Percentiles rank a stretch among this genome's conserved stretches.
Conservation (phyloP, 106 monocot species). For the Amphibolis antarctica region DNA sequence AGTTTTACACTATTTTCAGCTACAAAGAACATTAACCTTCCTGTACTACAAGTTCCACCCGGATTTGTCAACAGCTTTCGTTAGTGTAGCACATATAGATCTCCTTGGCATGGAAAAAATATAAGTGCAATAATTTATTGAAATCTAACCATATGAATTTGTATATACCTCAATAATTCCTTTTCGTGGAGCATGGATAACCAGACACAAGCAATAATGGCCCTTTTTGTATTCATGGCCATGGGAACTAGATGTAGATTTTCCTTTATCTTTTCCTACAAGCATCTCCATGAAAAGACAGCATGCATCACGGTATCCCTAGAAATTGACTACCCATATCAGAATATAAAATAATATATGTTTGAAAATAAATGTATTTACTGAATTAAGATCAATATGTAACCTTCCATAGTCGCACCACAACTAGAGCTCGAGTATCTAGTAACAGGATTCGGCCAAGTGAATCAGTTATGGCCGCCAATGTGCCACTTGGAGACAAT, state of each 20-base stretch:
- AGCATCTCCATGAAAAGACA: conserved; percentile 92
- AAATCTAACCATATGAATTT: background rate
- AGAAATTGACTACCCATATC: conserved; percentile 1
- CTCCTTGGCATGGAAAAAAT: too few species aligned
- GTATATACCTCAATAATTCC: conserved; percentile 80
- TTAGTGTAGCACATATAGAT: too few species aligned
- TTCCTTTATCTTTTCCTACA: conserved; percentile 46
- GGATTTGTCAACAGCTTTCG: too few species aligned
- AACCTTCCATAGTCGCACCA: conserved; percentile 96
- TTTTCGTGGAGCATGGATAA: conserved; percentile 88
- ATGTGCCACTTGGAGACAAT: conserved; percentile 76
- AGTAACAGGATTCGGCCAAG: conserved; percentile 82
- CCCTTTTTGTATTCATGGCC: conserved; percentile 32
- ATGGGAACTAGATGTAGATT: conserved; percentile 34
- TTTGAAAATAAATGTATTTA: background rate
- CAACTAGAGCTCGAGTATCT: conserved; percentile 93
- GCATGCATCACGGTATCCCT: conserved; percentile 95
- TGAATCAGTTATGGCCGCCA: conserved; percentile 96
- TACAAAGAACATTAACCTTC: too few species aligned
- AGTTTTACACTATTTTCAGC: too few species aligned
- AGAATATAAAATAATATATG: background rate
- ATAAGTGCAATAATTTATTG: too few species aligned
- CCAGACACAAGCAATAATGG: conserved; percentile 85
- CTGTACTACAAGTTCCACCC: too few species aligned
- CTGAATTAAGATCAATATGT: background rate